Base-by-base conservation (phyloP, 169 alveolate species). In the Sarcocystis neurona region DNA sequence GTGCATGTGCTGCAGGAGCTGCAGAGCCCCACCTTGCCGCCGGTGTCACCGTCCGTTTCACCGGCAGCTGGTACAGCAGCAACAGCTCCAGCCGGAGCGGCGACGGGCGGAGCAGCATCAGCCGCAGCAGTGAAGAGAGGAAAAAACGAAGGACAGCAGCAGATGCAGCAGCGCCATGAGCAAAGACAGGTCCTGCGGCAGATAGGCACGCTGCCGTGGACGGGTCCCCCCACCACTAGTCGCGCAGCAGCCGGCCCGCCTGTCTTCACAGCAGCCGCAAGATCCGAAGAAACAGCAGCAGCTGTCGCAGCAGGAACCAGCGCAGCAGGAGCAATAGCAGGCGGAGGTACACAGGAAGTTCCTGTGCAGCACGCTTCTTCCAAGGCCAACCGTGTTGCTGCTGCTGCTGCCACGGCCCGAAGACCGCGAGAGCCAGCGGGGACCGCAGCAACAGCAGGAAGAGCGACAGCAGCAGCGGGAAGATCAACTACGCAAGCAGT, bases 201-300 rank as follows among this genome's bases (percentile, higher is more conserved):
- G 43, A 63, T 63, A 37, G 75, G 75, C 39, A 63, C 75, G 75
- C 75, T 63, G 18, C 75, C 75, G 27, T 63, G 75, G 75, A 27
- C 75, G 75, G 75, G 75, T 43, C 32, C 75, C 43, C 44, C n/a
- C 44, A n/a, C 75, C n/a, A n/a, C 75, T 43, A 41, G 41, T 20
- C 32, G 46, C 37, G 44, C 43, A 5, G 44, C 10, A 41, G n/a
- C n/a, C n/a, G n/a, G n/a, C n/a, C n/a, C n/a, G 60, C 70, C 18
- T 27, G 70, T 5, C 70, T 1, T 27, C 39, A 58, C 8, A 18
- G 70, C 70, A 6, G 70, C 39, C 70, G 70, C 30, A 6, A 34
- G 2, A 5, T 27, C 23, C 70, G n/a, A 27, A 34, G 70, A 34
- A 2, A 34, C n/a, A 58, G 39, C 39, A 23, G n/a, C 70, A 58